These are phyloP conservation scores for Fusarium sp. DNA, from an alignment of 2,329 filamentous ascomycete species.

Conservation along the genomic window DNA sequence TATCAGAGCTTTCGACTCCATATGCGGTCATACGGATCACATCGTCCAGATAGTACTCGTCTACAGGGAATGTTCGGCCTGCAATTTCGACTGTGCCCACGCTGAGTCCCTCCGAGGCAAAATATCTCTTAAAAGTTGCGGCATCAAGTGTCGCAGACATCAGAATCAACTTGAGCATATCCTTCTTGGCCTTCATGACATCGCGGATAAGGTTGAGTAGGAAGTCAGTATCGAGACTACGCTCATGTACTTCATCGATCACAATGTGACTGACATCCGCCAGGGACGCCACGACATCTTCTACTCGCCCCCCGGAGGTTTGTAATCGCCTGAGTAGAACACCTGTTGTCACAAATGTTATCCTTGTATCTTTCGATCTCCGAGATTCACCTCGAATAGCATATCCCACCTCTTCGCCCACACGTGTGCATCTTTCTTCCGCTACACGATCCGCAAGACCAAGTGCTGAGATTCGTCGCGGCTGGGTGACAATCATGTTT, in stretches of 20 bases:
- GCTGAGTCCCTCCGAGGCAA: slow-evolving; percentile 81
- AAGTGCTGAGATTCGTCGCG: slow-evolving; percentile 91
- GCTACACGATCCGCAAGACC: slow-evolving; percentile 94
- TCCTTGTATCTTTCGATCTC: slow-evolving; percentile 79
- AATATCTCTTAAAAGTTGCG: slow-evolving; percentile 64
- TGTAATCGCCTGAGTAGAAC: slow-evolving; percentile 93
- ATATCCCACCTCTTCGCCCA: slow-evolving; percentile 92
- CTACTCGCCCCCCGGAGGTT: slow-evolving; percentile 80
- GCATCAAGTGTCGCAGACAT: slow-evolving; percentile 97
- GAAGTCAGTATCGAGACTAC: slow-evolving; percentile 97
- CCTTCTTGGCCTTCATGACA: slow-evolving; percentile 87
- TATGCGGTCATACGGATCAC: slow-evolving; percentile 90
- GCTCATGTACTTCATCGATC: slow-evolving; percentile 96
- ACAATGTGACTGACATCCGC: slow-evolving; percentile 93
- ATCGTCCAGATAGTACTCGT: slow-evolving; percentile 87
- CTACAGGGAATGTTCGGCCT: slow-evolving; percentile 90
- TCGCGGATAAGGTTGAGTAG: slow-evolving; percentile 87
- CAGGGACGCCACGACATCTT: slow-evolving; percentile 82
- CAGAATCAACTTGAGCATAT: slow-evolving; percentile 88
- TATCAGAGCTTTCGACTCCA: slow-evolving; percentile 59
- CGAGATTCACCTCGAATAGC: slow-evolving; percentile 95
- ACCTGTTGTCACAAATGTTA: slow-evolving; percentile 99
- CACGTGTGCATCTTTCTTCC: slow-evolving; percentile 82
- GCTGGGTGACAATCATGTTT: slow-evolving; percentile 96
- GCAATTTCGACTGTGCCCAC: slow-evolving; percentile 80